These are phyloP conservation scores for Sphagnum magellanicum DNA, from an alignment of 228 moss, liverwort and hornwort genomes.

Conservation along the genomic window DNA sequence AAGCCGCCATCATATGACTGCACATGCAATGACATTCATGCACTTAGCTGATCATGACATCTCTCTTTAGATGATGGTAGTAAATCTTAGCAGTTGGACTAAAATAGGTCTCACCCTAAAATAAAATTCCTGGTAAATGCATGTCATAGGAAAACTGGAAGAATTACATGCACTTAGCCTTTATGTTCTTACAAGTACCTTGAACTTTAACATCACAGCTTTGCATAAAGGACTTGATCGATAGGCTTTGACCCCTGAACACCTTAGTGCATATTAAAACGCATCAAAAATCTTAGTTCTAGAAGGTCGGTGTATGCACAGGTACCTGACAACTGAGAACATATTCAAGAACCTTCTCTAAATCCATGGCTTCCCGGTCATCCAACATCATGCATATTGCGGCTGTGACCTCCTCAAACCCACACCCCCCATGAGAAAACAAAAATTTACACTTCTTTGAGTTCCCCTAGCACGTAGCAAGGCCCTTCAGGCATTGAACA, in stretches of 20 bases:
- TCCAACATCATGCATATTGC: slow-evolving; percentile 83
- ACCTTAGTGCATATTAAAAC: too few relatives aligned
- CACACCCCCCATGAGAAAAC: slow-evolving; percentile 7
- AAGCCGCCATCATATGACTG: slow-evolving; percentile 93
- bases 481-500: background rate
- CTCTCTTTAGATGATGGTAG: background rate
- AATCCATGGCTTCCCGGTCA: slow-evolving; percentile 89
- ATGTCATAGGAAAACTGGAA: background rate
- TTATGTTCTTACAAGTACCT: too few relatives aligned
- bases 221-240: too few relatives aligned
- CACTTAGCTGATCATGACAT: background rate
- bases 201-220: too few relatives aligned
- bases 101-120: background rate
- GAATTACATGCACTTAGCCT: too few relatives aligned
- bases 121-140: background rate
- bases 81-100: background rate
- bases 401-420: slow-evolving; percentile 51
- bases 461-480: background rate
- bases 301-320: too few relatives aligned
- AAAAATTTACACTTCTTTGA: background rate
- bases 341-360: slow-evolving; percentile 52
- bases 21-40: slow-evolving; percentile 12
- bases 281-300: too few relatives aligned
- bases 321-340: slow-evolving; percentile 70
- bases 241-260: too few relatives aligned